These are phyloP conservation scores for Anisodus acutangulus DNA, from an alignment of 257 asterid genomes.

Conservation along the genomic window DNA sequence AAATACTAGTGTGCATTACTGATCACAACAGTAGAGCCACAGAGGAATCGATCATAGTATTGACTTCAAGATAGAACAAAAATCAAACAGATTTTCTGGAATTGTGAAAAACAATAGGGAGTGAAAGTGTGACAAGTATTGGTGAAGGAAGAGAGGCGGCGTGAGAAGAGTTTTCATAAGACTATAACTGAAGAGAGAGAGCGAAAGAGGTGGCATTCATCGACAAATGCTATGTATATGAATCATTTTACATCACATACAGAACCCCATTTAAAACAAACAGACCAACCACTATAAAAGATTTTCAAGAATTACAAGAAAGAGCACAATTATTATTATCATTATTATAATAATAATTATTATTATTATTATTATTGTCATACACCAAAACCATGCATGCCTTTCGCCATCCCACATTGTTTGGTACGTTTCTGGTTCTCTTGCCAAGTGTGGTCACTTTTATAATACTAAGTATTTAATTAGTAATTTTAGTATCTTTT, in stretches of 20 bases:
- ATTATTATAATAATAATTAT: neutral
- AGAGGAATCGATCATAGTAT: too few relatives aligned
- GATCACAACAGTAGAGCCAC: too few relatives aligned
- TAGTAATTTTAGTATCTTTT: too few relatives aligned
- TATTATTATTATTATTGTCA: neutral
- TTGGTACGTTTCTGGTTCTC: constrained; percentile 28
- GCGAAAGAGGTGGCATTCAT: constrained; percentile 26
- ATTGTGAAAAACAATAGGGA: neutral
- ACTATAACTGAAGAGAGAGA: constrained; percentile 27
- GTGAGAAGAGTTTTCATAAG: constrained; percentile 29
- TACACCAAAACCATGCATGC: constrained; percentile 12
- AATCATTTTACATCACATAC: constrained; percentile 11
- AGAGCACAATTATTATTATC: neutral
- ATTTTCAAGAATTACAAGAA: neutral
- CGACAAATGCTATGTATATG: constrained; percentile 18
- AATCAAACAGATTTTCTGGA: too few relatives aligned
- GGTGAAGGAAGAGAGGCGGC: neutral
- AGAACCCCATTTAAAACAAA: constrained; percentile 21
- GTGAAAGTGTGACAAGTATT: neutral
- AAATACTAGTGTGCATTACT: too few relatives aligned
- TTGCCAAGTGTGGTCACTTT: neutral
- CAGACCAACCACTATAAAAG: neutral
- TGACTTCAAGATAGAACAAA: too few relatives aligned
- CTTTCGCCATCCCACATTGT: constrained; percentile 24
- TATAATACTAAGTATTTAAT: too few relatives aligned